These are phyloP conservation scores for Venturia aucupariae DNA, from an alignment of 2,329 filamentous ascomycete species.

Conservation along the genomic window DNA sequence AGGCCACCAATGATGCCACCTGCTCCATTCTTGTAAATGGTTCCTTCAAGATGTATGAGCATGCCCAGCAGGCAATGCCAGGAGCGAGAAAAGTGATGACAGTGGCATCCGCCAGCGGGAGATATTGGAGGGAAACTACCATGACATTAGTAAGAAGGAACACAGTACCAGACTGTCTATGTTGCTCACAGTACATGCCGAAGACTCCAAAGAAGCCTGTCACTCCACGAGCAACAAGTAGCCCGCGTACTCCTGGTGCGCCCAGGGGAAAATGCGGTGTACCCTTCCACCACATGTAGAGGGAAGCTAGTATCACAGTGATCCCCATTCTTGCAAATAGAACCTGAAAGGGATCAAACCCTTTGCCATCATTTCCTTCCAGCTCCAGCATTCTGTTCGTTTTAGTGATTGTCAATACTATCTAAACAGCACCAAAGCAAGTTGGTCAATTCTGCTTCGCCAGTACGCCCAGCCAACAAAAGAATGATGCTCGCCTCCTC, in stretches of 20 bases:
- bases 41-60: conserved; percentile 65
- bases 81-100: conserved; percentile 84
- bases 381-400: conserved; percentile 50
- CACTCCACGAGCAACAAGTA: conserved; percentile 60
- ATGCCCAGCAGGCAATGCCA: conserved; percentile 68
- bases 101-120: conserved; percentile 78
- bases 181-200: conserved; percentile 23
- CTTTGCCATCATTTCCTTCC: conserved; percentile 54
- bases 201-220: conserved; percentile 57
- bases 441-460: neutral
- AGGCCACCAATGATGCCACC: conserved; percentile 63
- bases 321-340: conserved; percentile 72
- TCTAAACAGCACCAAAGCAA: neutral
- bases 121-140: conserved; percentile 58
- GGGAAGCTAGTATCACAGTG: conserved; percentile 55
- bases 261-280: conserved; percentile 66
- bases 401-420: neutral
- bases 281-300: conserved; percentile 64
- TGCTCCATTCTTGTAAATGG: conserved; percentile 71
- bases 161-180: conserved; percentile 17
- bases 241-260: conserved; percentile 51
- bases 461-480: neutral
- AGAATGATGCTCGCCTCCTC: neutral
- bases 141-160: conserved; percentile 18
- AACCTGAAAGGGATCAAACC: conserved; percentile 73